A percentile compares a stretch with the other conserved stretches of the same genome.
Conservation (phyloP, 2,329 filamentous ascomycete species). For the Diaporthe vexans region DNA sequence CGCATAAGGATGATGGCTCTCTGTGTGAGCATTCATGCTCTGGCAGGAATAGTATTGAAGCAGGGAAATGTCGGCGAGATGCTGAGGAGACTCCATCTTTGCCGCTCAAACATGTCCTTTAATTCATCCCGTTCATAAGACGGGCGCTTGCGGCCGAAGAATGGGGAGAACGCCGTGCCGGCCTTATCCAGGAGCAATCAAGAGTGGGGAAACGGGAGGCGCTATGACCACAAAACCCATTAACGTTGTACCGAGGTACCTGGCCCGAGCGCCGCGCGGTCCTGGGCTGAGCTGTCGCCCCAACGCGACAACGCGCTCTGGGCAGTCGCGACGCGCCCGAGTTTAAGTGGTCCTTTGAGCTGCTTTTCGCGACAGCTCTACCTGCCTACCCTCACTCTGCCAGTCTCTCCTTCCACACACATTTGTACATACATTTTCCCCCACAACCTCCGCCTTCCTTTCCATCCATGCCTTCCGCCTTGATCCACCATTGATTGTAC, state of each 20-base stretch:
- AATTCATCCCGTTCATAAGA: slow-evolving; percentile 16
- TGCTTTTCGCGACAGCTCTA: background rate
- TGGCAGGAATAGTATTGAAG: background rate
- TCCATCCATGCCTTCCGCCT: slow-evolving; percentile 27
- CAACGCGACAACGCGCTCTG: slow-evolving; percentile 29
- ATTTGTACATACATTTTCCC: slow-evolving; percentile 5
- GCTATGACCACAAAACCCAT: slow-evolving; percentile 29
- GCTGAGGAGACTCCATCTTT: background rate
- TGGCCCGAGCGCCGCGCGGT: slow-evolving; percentile 14
- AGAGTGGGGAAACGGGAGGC: background rate
- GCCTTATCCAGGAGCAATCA: slow-evolving; percentile 23
- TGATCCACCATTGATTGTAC: slow-evolving; percentile 26
- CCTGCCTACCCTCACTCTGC: background rate
- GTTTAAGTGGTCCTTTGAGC: slow-evolving; percentile 25
- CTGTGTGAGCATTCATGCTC: background rate
- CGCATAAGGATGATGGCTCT: background rate
- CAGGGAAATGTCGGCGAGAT: background rate
- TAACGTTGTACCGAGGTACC: slow-evolving; percentile 14
- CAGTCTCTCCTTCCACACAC: slow-evolving; percentile 3
- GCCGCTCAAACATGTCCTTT: slow-evolving; percentile 7
- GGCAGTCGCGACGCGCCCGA: slow-evolving; percentile 24
- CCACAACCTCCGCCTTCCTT: slow-evolving; percentile 26
- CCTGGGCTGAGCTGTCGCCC: background rate
- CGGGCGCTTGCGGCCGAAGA: slow-evolving; percentile 38
- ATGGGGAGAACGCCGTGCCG: slow-evolving; percentile 25